Evolutionary conservation across 2,329 filamentous ascomycete species (phyloP).

Genomic region (Fusarium sp.): DNA sequence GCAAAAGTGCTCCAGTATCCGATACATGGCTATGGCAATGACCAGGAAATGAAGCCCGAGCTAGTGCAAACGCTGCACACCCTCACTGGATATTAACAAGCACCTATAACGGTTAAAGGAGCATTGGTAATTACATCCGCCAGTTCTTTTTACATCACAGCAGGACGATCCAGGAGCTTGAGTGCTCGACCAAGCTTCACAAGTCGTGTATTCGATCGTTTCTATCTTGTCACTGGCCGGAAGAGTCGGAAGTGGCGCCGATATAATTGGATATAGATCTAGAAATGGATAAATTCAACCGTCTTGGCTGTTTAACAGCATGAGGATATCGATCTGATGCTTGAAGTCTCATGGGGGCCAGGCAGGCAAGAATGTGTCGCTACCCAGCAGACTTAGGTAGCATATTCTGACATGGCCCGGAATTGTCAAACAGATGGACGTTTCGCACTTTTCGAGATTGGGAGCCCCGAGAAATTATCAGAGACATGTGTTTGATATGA

Average conservation of each 20-base stretch:
- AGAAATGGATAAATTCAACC: neutral
- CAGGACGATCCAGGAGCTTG: neutral
- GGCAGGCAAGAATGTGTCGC: neutral
- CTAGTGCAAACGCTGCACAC: constrained; percentile 6
- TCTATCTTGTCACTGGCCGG: neutral
- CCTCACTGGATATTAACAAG: constrained; percentile 1
- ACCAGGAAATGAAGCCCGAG: neutral
- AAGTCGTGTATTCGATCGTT: neutral
- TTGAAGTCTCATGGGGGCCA: neutral
- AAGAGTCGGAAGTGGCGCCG: constrained; percentile 21
- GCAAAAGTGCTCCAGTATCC: neutral
- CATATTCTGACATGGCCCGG: neutral
- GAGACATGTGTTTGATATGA: neutral
- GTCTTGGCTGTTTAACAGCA: neutral
- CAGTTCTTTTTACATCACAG: neutral
- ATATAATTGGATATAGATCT: constrained; percentile 5
- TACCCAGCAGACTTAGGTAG: neutral
- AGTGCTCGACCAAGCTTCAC: neutral
- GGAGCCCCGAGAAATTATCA: neutral
- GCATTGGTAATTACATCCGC: neutral
- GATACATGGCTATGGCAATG: neutral
- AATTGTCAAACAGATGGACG: neutral
- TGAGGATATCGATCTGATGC: neutral
- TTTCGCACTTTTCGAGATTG: neutral
- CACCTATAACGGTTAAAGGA: constrained; percentile 4